Conservation (phyloP, 2,329 filamentous ascomycete species). For the Pseudogymnoascus sp. region DNA sequence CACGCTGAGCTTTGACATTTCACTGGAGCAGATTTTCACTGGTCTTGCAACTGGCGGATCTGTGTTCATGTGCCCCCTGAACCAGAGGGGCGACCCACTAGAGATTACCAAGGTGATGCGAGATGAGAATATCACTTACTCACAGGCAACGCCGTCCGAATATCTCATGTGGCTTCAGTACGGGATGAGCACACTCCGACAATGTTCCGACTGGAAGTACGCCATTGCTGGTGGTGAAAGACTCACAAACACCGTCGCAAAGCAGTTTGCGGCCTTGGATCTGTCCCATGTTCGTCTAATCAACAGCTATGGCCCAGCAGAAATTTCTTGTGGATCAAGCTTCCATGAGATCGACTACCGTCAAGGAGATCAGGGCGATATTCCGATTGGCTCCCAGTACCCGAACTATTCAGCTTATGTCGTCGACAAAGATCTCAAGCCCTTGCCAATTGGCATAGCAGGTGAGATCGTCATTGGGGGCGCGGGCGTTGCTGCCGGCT, state of each 20-base stretch:
- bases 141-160: slow-evolving; percentile 20
- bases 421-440: slow-evolving; percentile 30
- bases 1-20: slow-evolving; percentile 18
- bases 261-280: slow-evolving; percentile 18
- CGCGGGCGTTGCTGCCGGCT: slow-evolving; percentile 29
- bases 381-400: slow-evolving; percentile 11
- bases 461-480: slow-evolving; percentile 38
- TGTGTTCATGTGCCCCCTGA: slow-evolving; percentile 14
- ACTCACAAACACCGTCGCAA: slow-evolving; percentile 19
- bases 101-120: slow-evolving; percentile 17
- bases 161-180: slow-evolving; percentile 16
- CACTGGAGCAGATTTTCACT: slow-evolving; percentile 16
- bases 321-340: slow-evolving; percentile 15
- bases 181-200: neutral
- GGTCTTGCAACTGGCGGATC: slow-evolving; percentile 16
- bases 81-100: slow-evolving; percentile 15
- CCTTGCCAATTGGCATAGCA: slow-evolving; percentile 32
- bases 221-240: slow-evolving; percentile 23
- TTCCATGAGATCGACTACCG: slow-evolving; percentile 21
- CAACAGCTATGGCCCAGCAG: slow-evolving; percentile 20
- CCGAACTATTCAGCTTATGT: slow-evolving; percentile 29
- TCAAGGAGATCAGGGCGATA: neutral
- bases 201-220: slow-evolving; percentile 16
- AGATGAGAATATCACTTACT: slow-evolving; percentile 16
- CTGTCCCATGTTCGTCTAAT: slow-evolving; percentile 14